Percentiles rank a stretch among this genome's conserved stretches.
Evolutionary conservation across 202 grass and related monocot genomes (phyloP).

Genomic region (Panicum hallii): DNA sequence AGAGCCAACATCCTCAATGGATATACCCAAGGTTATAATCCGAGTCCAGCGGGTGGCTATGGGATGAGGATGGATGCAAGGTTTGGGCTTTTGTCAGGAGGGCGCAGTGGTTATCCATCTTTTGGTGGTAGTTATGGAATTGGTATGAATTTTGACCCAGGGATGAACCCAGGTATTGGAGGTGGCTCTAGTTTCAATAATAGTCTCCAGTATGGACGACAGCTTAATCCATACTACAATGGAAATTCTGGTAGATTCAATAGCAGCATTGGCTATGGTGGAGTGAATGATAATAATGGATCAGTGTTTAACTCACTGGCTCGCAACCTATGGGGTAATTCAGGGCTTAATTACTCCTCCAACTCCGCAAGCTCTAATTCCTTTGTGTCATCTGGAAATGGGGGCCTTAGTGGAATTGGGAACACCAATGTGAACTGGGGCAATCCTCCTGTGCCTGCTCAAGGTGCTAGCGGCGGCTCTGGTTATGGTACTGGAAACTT

Average conservation of each 20-base stretch:
- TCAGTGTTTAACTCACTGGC: conserved; percentile 75
- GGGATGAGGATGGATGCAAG: conserved; percentile 75
- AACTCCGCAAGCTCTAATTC: conserved; percentile 72
- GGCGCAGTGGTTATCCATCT: conserved; percentile 67
- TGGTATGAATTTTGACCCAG: conserved; percentile 74
- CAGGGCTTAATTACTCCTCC: conserved; percentile 65
- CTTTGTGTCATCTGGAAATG: conserved; percentile 72
- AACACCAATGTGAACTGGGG: conserved; percentile 81
- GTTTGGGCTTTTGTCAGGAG: conserved; percentile 62
- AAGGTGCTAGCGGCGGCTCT: conserved; percentile 56
- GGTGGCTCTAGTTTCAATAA: conserved; percentile 72
- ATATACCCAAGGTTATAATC: conserved; percentile 71
- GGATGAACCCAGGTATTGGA: conserved; percentile 63
- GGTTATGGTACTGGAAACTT: conserved; percentile 60
- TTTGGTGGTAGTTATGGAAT: conserved; percentile 74
- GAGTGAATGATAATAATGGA: conserved; percentile 63
- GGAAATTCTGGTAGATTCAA: conserved; percentile 84
- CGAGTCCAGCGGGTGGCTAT: conserved; percentile 66
- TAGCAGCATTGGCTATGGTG: conserved; percentile 64
- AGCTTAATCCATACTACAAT: conserved; percentile 82
- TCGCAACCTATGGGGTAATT: conserved; percentile 79
- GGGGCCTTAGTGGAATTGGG: conserved; percentile 67
- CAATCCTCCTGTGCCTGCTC: conserved; percentile 67
- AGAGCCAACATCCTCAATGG: conserved; percentile 77
- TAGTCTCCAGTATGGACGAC: conserved; percentile 66